Conservation (phyloP, 306 rosid genomes). For the Vicia villosa region DNA sequence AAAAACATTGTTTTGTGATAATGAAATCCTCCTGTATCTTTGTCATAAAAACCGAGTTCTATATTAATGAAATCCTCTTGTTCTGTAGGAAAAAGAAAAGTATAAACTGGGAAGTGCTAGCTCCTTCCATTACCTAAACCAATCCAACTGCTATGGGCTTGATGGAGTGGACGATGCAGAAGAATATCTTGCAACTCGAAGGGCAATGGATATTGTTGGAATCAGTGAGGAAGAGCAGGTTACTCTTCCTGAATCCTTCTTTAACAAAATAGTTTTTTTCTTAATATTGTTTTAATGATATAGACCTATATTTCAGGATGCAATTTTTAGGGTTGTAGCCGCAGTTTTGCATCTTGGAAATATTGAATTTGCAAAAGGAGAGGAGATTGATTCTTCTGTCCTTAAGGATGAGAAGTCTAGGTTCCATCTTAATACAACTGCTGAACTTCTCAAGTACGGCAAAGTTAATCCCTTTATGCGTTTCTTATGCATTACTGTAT, state of each 20-base stretch:
- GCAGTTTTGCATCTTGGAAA: conserved; percentile 98
- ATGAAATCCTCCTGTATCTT: conserved; percentile 31
- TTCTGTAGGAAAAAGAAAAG: conserved; percentile 77
- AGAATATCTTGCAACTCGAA: conserved; percentile 93
- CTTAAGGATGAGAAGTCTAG: conserved; percentile 90
- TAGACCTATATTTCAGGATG: conserved; percentile 65
- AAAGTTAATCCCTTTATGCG: conserved; percentile 34
- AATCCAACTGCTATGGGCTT: conserved; percentile 75
- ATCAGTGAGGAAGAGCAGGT: conserved; percentile 98
- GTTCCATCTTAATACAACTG: conserved; percentile 84
- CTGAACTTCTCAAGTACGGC: conserved; percentile 85
- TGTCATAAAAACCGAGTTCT: conserved; percentile 4
- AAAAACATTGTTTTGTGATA: conserved; percentile 36
- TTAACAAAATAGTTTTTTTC: conserved; percentile 18
- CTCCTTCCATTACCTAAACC: conserved; percentile 93
- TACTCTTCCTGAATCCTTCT: conserved; percentile 33
- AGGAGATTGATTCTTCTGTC: conserved; percentile 93
- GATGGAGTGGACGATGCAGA: conserved; percentile 93
- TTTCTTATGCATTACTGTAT: conserved; percentile 21
- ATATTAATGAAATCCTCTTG: conserved; percentile 18
- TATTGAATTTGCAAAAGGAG: conserved; percentile 93
- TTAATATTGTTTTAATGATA: conserved; percentile 35
- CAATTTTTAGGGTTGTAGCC: conserved; percentile 94
- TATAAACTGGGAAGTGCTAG: conserved; percentile 82
- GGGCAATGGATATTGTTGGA: conserved; percentile 99